Percentiles rank a stretch among this genome's conserved stretches.
Conservation (phyloP, 345 rosid genomes). For the Noccaea bulbosa region DNA sequence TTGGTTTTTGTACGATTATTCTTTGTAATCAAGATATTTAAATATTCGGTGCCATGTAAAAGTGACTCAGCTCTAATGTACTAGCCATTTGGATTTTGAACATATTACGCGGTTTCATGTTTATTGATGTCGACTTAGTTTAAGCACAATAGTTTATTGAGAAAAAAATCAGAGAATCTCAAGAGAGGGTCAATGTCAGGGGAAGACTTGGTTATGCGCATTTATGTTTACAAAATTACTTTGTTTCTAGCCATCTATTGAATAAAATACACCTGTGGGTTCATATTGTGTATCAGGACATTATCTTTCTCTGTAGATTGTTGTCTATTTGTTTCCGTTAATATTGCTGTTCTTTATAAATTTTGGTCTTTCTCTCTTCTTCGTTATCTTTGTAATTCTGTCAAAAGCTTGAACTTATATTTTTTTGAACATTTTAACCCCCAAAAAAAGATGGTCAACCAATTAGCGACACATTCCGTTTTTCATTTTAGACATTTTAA, state of each 20-base stretch:
- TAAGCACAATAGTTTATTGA: neutral
- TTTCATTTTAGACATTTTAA: too few relatives aligned
- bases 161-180: slow-evolving; percentile 1
- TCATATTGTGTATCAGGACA: slow-evolving; percentile 6
- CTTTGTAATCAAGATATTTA: too few relatives aligned
- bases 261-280: neutral
- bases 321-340: neutral
- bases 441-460: too few relatives aligned
- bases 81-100: slow-evolving; percentile 1
- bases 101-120: neutral
- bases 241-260: neutral
- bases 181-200: slow-evolving; percentile 19
- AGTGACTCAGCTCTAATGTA: neutral
- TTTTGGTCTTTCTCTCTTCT: too few relatives aligned
- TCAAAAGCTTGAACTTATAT: too few relatives aligned
- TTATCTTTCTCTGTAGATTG: too few relatives aligned
- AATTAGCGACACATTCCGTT: too few relatives aligned
- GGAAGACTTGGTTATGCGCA: slow-evolving; percentile 14
- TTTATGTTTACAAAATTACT: neutral
- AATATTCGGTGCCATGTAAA: neutral
- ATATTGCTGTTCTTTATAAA: too few relatives aligned
- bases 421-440: too few relatives aligned
- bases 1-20: too few relatives aligned
- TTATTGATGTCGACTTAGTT: neutral
- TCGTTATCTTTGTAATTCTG: too few relatives aligned